These are phyloP conservation scores for Melampsora larici-populina DNA, from an alignment of 1,284 basidiomycete genomes.

Conservation along the genomic window DNA sequence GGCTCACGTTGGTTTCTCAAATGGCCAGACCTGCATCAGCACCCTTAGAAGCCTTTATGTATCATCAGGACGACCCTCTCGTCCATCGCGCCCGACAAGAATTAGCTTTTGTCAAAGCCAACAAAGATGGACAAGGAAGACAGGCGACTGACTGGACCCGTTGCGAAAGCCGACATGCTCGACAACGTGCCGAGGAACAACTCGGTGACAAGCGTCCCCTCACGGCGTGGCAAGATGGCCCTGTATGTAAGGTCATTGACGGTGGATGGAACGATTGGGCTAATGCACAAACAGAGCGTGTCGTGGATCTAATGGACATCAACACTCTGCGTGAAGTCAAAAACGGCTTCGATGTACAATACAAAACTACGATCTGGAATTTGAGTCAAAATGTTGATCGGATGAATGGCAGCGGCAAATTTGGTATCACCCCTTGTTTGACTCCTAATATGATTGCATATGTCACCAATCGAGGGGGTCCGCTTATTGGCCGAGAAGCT, in stretches of 20 bases:
- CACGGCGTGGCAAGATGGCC: slow-evolving; percentile 92
- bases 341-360: slow-evolving; percentile 74
- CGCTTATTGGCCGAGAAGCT: slow-evolving; percentile 87
- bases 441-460: slow-evolving; percentile 96
- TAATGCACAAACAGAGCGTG: slow-evolving; percentile 81
- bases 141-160: slow-evolving; percentile 73
- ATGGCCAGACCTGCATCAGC: slow-evolving; percentile 80
- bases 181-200: slow-evolving; percentile 76
- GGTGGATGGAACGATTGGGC: slow-evolving; percentile 95
- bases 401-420: slow-evolving; percentile 72
- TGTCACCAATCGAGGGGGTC: slow-evolving; percentile 92
- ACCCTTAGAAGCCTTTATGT: slow-evolving; percentile 84
- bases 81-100: slow-evolving; percentile 84
- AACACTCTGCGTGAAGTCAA: slow-evolving; percentile 75
- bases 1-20: slow-evolving; percentile 67
- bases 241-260: slow-evolving; percentile 78
- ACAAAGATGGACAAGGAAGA: slow-evolving; percentile 58
- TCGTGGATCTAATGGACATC: slow-evolving; percentile 92
- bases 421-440: slow-evolving; percentile 83
- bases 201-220: slow-evolving; percentile 79
- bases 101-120: slow-evolving; percentile 61
- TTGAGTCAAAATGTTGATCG: slow-evolving; percentile 88
- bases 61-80: slow-evolving; percentile 81
- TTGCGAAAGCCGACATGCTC: slow-evolving; percentile 86
- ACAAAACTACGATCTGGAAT: slow-evolving; percentile 94